Percentiles rank a stretch among this genome's conserved stretches.
Evolutionary conservation across 345 rosid species (phyloP).

Genomic region (Euphorbia peplus): DNA sequence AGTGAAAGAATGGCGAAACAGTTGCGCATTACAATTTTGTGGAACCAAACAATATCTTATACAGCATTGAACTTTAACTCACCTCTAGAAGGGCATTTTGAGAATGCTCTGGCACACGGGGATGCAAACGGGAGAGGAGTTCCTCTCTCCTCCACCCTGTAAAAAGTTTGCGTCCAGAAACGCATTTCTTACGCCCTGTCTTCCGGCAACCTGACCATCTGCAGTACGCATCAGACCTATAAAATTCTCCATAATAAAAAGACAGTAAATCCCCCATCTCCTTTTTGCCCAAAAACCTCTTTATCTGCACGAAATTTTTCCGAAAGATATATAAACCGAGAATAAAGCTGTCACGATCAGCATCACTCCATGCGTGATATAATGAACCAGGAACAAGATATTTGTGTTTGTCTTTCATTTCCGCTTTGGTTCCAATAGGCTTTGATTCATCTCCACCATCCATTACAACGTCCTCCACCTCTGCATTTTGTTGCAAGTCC

Average conservation of each 20-base stretch:
- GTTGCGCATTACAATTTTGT: neutral
- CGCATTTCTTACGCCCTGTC: conserved; percentile 42
- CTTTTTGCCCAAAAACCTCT: conserved; percentile 46
- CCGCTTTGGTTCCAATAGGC: conserved; percentile 22
- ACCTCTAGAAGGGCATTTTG: conserved; percentile 44
- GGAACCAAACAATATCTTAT: neutral
- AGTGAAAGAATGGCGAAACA: too few species aligned
- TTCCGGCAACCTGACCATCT: conserved; percentile 59
- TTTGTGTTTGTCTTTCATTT: conserved; percentile 11
- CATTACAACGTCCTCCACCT: conserved; percentile 20
- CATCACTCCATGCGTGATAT: conserved; percentile 41
- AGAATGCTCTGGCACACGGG: conserved; percentile 37
- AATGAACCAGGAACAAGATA: conserved; percentile 36
- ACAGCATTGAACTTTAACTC: conserved; percentile 4
- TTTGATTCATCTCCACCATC: conserved; percentile 31
- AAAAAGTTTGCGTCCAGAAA: conserved; percentile 53
- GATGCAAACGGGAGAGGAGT: conserved; percentile 57
- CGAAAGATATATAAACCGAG: conserved; percentile 62
- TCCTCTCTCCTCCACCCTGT: conserved; percentile 73
- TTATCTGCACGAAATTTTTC: conserved; percentile 46
- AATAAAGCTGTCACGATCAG: conserved; percentile 46
- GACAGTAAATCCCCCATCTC: conserved; percentile 47
- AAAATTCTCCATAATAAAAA: conserved; percentile 62
- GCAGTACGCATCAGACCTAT: conserved; percentile 41
- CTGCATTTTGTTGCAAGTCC: conserved; percentile 21